phyloP scores from a whole-genome alignment of 1,139 yeast species.

The Debaryomyces sp. region DNA sequence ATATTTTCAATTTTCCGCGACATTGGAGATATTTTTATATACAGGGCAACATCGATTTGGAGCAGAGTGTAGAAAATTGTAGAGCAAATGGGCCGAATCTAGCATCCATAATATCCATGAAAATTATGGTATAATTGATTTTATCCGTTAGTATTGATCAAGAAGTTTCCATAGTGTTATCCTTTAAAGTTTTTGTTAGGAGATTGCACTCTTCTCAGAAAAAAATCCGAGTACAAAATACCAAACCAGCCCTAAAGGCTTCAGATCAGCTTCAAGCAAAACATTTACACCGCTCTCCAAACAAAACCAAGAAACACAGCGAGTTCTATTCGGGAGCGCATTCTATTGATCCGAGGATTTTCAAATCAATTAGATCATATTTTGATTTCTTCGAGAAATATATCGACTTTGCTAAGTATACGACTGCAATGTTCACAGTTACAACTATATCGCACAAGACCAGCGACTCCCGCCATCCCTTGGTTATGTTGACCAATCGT shows the following conservation, averaged over 20 bases:
- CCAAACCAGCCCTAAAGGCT: neutral
- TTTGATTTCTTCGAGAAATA: slow-evolving; percentile 13
- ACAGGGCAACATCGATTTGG: slow-evolving; percentile 2
- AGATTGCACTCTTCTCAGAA: slow-evolving; percentile 10
- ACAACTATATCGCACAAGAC: slow-evolving; percentile 59
- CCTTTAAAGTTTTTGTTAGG: slow-evolving; percentile 7
- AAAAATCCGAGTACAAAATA: slow-evolving; percentile 3
- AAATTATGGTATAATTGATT: slow-evolving; percentile 2
- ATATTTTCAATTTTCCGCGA: neutral
- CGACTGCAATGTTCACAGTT: slow-evolving; percentile 35
- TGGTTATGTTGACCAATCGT: slow-evolving; percentile 51
- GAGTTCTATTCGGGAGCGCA: slow-evolving; percentile 20
- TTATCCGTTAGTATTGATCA: neutral
- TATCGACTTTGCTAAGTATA: slow-evolving; percentile 17
- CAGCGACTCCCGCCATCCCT: slow-evolving; percentile 61
- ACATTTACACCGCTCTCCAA: neutral
- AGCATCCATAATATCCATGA: neutral
- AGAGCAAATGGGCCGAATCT: neutral
- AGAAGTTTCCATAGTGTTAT: slow-evolving; percentile 11
- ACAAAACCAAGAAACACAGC: neutral
- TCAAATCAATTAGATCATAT: slow-evolving; percentile 10
- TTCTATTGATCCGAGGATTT: slow-evolving; percentile 13
- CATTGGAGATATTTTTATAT: neutral
- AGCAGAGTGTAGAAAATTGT: neutral
- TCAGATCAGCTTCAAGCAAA: neutral